Evolutionary conservation across 2,329 filamentous ascomycete species (phyloP).

Genomic region (Xylaria sp.): DNA sequence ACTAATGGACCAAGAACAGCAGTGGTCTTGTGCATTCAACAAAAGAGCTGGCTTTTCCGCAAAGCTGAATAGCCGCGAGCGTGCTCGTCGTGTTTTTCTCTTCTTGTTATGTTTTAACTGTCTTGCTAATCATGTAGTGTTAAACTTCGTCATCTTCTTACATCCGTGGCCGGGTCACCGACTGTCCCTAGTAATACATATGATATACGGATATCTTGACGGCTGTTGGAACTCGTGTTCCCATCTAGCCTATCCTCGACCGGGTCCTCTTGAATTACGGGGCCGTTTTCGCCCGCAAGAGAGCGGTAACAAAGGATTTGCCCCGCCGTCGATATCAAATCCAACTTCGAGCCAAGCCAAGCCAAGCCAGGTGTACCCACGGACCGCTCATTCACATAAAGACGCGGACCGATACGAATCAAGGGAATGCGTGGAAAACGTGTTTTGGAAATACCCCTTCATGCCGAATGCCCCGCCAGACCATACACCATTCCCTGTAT

Average conservation of each 20-base stretch:
- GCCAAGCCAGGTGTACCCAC: slow-evolving; percentile 6
- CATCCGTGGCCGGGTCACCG: slow-evolving; percentile 18
- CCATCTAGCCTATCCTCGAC: slow-evolving; percentile 2
- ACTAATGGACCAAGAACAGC: neutral
- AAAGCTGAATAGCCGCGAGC: neutral
- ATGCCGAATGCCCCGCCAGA: slow-evolving; percentile 15
- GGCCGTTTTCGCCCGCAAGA: slow-evolving; percentile 1
- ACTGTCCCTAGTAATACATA: slow-evolving; percentile 32
- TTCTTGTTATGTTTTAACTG: neutral
- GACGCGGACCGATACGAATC: slow-evolving; percentile 11
- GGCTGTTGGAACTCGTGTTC: slow-evolving; percentile 19
- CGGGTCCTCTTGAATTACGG: neutral
- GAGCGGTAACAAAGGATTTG: neutral
- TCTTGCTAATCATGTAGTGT: slow-evolving; percentile 25
- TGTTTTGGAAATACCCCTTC: slow-evolving; percentile 11
- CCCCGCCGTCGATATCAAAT: slow-evolving; percentile 13
- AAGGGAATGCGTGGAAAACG: slow-evolving; percentile 15
- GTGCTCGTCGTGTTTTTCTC: neutral
- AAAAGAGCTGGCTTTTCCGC: neutral
- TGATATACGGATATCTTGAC: slow-evolving; percentile 21
- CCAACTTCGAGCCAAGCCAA: slow-evolving; percentile 12
- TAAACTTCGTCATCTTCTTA: slow-evolving; percentile 21
- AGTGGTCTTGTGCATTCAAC: neutral
- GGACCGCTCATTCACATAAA: slow-evolving; percentile 7
- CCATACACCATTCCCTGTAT: slow-evolving; percentile 9